Evolutionary conservation across 1,284 basidiomycete genomes (phyloP).

Genomic region (Trichosporon asahii): DNA sequence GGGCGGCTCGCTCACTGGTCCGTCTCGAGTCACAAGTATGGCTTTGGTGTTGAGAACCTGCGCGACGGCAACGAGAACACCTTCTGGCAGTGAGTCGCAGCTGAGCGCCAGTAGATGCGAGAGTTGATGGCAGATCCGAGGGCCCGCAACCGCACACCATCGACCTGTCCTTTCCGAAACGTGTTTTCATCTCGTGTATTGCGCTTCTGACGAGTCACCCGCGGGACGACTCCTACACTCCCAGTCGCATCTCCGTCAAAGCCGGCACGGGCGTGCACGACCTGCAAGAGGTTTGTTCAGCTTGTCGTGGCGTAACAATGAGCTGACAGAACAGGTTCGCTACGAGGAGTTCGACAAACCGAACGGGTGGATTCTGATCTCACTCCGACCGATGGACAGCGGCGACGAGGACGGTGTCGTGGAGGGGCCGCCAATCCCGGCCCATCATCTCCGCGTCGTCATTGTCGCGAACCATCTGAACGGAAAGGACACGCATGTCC

Average conservation of each 20-base stretch:
- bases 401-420: conserved; percentile 65
- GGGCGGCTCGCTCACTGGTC: conserved; percentile 79
- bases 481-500: conserved; percentile 97
- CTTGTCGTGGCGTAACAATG: neutral
- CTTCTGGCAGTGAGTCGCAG: conserved; percentile 87
- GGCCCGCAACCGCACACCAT: conserved; percentile 96
- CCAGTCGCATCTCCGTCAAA: conserved; percentile 79
- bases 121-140: conserved; percentile 67
- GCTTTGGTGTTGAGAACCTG: conserved; percentile 89
- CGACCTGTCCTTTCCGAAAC: conserved; percentile 86
- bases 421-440: conserved; percentile 69
- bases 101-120: neutral
- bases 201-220: conserved; percentile 82
- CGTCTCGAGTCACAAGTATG: conserved; percentile 96
- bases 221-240: conserved; percentile 95
- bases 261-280: conserved; percentile 90
- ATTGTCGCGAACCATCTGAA: conserved; percentile 94
- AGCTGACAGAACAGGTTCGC: conserved; percentile 56
- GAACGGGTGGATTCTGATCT: conserved; percentile 91
- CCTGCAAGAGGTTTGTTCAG: conserved; percentile 67
- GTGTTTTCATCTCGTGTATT: conserved; percentile 91
- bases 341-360: conserved; percentile 80
- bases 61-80: conserved; percentile 83
- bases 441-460: conserved; percentile 85
- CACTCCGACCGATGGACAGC: conserved; percentile 71